A percentile compares a stretch with the other conserved stretches of the same genome.
These are phyloP conservation scores for Exidia glandulosa DNA, from an alignment of 768 basidiomycete genomes.

Conservation along the genomic window DNA sequence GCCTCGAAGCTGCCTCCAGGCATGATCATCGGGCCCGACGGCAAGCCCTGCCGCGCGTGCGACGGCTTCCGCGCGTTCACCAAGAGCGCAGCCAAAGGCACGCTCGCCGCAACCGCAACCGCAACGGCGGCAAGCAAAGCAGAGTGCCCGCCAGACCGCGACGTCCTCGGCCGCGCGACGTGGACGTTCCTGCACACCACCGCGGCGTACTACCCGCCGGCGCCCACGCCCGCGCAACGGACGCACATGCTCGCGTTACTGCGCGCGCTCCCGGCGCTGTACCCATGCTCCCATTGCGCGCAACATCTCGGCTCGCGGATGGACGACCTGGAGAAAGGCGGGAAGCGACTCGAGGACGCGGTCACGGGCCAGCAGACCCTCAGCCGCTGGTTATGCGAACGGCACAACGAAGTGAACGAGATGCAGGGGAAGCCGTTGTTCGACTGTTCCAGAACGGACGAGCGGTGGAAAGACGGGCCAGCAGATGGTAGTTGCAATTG, in stretches of 20 bases:
- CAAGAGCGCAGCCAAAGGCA: conserved; percentile 16
- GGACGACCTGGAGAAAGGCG: not conserved
- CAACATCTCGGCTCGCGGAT: conserved; percentile 69
- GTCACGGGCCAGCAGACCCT: conserved; percentile 25
- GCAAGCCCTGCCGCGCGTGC: conserved; percentile 91
- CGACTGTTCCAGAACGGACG: conserved; percentile 71
- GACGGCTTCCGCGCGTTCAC: conserved; percentile 54
- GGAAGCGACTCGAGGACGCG: too few relatives aligned
- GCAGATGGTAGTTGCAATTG: conserved; percentile 81
- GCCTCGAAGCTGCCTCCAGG: conserved; percentile 48
- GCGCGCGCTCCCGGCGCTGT: conserved; percentile 65
- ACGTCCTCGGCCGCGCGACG: conserved; percentile 80
- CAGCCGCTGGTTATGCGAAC: conserved; percentile 79
- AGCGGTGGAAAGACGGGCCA: conserved; percentile 90
- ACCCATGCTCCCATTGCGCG: conserved; percentile 84
- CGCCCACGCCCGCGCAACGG: conserved; percentile 62
- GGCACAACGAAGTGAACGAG: conserved; percentile 88
- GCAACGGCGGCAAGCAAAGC: conserved; percentile 9
- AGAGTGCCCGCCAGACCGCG: conserved; percentile 84
- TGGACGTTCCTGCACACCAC: conserved; percentile 97
- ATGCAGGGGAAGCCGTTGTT: conserved; percentile 76
- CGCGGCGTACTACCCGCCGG: conserved; percentile 89
- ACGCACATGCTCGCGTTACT: conserved; percentile 77
- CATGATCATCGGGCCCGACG: conserved; percentile 83
- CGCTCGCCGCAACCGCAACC: not conserved